Conservation (phyloP, 148 eudicot species). For the Fagopyrum homotropicum region DNA sequence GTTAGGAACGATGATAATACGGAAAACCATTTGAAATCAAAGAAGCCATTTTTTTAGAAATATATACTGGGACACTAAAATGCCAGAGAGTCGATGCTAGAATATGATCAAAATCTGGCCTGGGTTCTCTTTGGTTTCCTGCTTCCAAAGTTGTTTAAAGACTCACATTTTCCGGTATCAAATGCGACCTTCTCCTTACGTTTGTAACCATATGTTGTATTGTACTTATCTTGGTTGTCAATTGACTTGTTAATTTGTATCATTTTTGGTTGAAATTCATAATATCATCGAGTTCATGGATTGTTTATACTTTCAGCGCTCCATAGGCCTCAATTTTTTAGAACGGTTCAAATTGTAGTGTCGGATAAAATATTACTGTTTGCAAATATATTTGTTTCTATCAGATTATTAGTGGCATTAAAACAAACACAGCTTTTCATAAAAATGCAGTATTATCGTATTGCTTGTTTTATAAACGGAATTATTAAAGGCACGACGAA, state of each 20-base stretch:
- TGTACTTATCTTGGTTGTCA: neutral
- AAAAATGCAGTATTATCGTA: no score
- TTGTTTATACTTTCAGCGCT: no score
- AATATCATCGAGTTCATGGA: no score
- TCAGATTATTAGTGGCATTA: no score
- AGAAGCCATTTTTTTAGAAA: neutral
- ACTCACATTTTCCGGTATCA: neutral
- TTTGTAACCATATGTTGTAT: neutral
- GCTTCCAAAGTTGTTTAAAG: conserved; percentile 6
- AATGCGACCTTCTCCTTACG: neutral
- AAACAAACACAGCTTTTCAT: no score
- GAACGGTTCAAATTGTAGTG: no score
- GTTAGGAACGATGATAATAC: conserved; percentile 30
- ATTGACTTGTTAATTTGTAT: neutral
- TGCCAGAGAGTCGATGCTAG: neutral
- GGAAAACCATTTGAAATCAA: neutral
- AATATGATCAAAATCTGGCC: neutral
- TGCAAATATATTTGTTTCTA: no score
- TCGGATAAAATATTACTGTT: no score
- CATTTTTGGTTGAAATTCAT: neutral
- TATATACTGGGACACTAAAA: neutral
- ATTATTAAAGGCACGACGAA: no score
- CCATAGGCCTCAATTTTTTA: no score
- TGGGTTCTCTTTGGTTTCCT: neutral
- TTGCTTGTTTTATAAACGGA: no score